Evolutionary conservation across 768 basidiomycete species (phyloP), one percentile per base, ranked within the genome.

Genomic region (Hysterangium stoloniferum): DNA sequence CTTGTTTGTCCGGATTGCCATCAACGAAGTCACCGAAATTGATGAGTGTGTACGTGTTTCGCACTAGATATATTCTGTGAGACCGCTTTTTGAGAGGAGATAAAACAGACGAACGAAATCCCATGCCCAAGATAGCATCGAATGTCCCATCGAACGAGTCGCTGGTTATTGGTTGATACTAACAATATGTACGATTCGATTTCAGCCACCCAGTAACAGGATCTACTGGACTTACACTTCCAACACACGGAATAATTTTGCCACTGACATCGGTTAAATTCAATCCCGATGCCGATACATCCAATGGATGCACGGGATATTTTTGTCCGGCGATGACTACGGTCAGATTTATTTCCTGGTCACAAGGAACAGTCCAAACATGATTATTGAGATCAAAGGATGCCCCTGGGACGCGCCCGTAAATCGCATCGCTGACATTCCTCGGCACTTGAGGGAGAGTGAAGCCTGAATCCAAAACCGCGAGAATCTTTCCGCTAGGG

Each of bases 291-390:
- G 78, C 73, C 48, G 82, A 70, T 48, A 73, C 67, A 54, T 90
- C 87, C 22, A 90, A 67, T 15, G 88, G 87, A 60, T 89, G 85
- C 0, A 90, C 67, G 0, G 84, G 84, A 58, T 78, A 82, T n/a
- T 72, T 68, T 35, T 65, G 34, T 12, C 87, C 87, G 42, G 82
- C 83, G 59, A 90, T 83, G 53, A 75, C 79, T 68, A 90, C 72
- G 4, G 80, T 77, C 33, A 90, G 58, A 46, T 83, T 86, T 52
- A 90, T 72, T 59, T 78, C 65, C 64, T 87, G 84, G 4, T 73
- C 76, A 60, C 87, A 90, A 2, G 87, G 88, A 0, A 90, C 64
- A 1, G 77, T 73, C 88, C 88, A 90, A 52, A 77, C 72, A 52
- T 78, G 69, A 34, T 69, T 71, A 6, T 64, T 58, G 7, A 68